Percentiles rank a stretch among this genome's conserved stretches.
These are phyloP conservation scores for Cicer arietinum DNA, from an alignment of 306 rosid genomes.

Conservation along the genomic window DNA sequence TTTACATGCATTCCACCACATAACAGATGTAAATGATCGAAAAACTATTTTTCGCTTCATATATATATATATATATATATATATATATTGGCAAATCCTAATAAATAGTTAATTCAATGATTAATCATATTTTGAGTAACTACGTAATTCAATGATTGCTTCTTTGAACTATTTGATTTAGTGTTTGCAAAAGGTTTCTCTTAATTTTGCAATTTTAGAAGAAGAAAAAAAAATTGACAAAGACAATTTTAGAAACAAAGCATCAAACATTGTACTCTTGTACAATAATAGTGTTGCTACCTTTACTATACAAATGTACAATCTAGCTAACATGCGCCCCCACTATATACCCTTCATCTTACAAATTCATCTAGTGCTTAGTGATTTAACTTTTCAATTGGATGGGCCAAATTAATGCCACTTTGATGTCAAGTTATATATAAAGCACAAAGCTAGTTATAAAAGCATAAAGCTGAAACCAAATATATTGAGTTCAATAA, in stretches of 20 bases:
- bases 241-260: neutral
- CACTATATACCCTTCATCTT: slow-evolving; percentile 10
- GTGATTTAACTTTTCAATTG: slow-evolving; percentile 42
- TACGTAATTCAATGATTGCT: no score
- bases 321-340: slow-evolving; percentile 42
- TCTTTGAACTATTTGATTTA: slow-evolving; percentile 2
- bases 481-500: slow-evolving; percentile 4
- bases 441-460: slow-evolving; percentile 39
- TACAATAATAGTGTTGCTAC: slow-evolving; percentile 19
- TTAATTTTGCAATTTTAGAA: neutral
- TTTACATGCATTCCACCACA: no score
- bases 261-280: slow-evolving; percentile 31
- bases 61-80: no score
- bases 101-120: no score
- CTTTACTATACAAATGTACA: slow-evolving; percentile 37
- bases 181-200: slow-evolving; percentile 43
- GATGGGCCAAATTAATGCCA: slow-evolving; percentile 39
- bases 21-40: no score
- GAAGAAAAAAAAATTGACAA: no score
- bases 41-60: no score
- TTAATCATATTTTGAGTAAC: no score
- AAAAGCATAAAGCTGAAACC: slow-evolving; percentile 37
- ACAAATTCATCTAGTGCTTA: slow-evolving; percentile 44
- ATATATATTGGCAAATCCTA: no score
- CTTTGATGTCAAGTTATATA: slow-evolving; percentile 36